These are phyloP conservation scores for Cadophora gregata DNA, from an alignment of 2,329 filamentous ascomycete species.

Conservation along the genomic window DNA sequence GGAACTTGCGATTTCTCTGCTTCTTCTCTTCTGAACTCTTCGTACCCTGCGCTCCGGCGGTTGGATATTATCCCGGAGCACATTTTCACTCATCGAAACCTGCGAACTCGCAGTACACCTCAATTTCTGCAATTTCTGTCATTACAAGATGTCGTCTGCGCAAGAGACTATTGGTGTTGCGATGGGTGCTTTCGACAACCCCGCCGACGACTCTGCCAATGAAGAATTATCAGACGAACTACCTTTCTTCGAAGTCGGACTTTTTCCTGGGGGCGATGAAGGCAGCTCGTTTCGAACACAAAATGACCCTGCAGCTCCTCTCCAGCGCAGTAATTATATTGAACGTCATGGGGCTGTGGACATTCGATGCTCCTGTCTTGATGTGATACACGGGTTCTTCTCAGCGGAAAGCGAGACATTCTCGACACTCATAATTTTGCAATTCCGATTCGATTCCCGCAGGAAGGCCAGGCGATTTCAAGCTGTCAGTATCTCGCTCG, in stretches of 20 bases:
- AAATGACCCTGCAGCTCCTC: constrained; percentile 13
- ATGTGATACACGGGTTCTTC: constrained; percentile 40
- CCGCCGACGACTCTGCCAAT: background rate
- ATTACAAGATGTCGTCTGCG: background rate
- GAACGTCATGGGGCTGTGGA: constrained; percentile 40
- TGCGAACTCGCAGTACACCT: background rate
- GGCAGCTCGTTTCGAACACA: constrained; percentile 21
- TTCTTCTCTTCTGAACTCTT: too few species aligned
- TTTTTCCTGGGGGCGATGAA: constrained; percentile 10
- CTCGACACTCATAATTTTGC: constrained; percentile 39
- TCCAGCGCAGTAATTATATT: constrained; percentile 35
- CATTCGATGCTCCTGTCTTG: constrained; percentile 38
- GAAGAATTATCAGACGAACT: constrained; percentile 12
- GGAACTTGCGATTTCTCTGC: too few species aligned
- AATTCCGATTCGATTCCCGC: constrained; percentile 40
- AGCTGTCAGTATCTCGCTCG: constrained; percentile 34
- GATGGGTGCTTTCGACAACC: constrained; percentile 5
- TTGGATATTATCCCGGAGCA: background rate
- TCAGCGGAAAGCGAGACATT: constrained; percentile 31
- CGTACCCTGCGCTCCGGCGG: too few species aligned
- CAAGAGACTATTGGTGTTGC: background rate
- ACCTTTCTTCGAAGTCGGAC: constrained; percentile 18
- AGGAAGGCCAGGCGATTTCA: constrained; percentile 37
- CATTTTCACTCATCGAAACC: background rate
- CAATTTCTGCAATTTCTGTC: background rate